phyloP scores from a whole-genome alignment of 2,329 filamentous ascomycete genomes.

The Xylaria sp. region DNA sequence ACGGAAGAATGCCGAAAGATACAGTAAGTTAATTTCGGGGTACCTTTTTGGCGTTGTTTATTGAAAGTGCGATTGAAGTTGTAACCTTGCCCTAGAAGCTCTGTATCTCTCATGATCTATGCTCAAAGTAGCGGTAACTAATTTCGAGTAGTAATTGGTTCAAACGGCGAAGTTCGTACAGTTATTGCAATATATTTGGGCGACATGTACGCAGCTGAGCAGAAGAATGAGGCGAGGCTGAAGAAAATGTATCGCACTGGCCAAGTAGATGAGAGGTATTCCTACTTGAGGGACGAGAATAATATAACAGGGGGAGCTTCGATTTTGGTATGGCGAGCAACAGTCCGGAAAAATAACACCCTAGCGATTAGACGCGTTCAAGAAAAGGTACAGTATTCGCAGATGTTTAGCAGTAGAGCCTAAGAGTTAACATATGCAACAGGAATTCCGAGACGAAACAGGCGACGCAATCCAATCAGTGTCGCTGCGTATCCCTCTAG shows the following conservation, averaged over 20 bases:
- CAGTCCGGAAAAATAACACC: not conserved
- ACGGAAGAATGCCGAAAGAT: not conserved
- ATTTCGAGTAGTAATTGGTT: not conserved
- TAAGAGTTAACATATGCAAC: not conserved
- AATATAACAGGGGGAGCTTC: slow-evolving; percentile 22
- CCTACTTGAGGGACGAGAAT: not conserved
- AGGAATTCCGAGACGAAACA: slow-evolving; percentile 8
- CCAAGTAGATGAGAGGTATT: slow-evolving; percentile 9
- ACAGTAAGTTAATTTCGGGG: slow-evolving; percentile 13
- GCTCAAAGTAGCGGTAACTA: not conserved
- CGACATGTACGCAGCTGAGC: slow-evolving; percentile 5
- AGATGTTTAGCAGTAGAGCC: not conserved
- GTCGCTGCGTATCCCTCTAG: slow-evolving; percentile 5
- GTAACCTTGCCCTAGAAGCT: not conserved
- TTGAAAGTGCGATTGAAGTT: not conserved
- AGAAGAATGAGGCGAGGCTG: slow-evolving; percentile 12
- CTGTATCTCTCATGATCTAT: not conserved
- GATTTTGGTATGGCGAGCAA: slow-evolving; percentile 20
- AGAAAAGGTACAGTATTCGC: slow-evolving; percentile 5
- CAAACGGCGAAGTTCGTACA: slow-evolving; percentile 5
- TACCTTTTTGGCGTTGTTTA: not conserved
- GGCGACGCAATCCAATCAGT: slow-evolving; percentile 3
- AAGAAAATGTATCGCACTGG: slow-evolving; percentile 1
- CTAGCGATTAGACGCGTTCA: not conserved
- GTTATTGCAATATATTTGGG: slow-evolving; percentile 14